Evolutionary conservation across 1,139 yeast species (phyloP).

Genomic region (Kodamaea alishanica): DNA sequence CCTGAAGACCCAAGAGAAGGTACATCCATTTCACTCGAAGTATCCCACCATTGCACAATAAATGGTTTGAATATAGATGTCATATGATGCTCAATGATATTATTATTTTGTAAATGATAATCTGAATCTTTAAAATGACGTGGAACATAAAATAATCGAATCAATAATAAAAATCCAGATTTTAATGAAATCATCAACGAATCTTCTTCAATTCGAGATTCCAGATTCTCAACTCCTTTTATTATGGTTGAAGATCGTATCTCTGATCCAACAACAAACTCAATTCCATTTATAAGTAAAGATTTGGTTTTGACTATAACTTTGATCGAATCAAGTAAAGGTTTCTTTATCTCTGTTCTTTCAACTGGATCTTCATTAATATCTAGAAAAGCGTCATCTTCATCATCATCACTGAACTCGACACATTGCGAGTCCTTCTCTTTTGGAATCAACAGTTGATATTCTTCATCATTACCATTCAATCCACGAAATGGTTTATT

Average conservation of each 20-base stretch:
- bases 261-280: slow-evolving; percentile 31
- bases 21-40: slow-evolving; percentile 14
- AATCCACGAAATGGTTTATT: slow-evolving; percentile 36
- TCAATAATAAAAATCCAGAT: slow-evolving; percentile 41
- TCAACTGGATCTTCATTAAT: slow-evolving; percentile 2
- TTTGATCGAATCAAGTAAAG: slow-evolving; percentile 5
- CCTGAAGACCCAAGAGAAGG: slow-evolving; percentile 37
- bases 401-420: slow-evolving; percentile 37
- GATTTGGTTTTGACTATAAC: slow-evolving; percentile 38
- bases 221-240: slow-evolving; percentile 19
- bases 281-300: slow-evolving; percentile 30
- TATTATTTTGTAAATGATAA: slow-evolving; percentile 14
- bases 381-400: slow-evolving; percentile 16
- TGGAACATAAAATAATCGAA: slow-evolving; percentile 36
- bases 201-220: slow-evolving; percentile 31
- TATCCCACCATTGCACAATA: slow-evolving; percentile 53
- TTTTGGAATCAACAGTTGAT: slow-evolving; percentile 33
- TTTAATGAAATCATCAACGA: slow-evolving; percentile 38
- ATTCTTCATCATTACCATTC: slow-evolving; percentile 37
- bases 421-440: slow-evolving; percentile 42
- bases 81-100: slow-evolving; percentile 2
- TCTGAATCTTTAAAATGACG: slow-evolving; percentile 26
- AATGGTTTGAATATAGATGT: slow-evolving; percentile 36
- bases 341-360: not conserved
- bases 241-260: slow-evolving; percentile 38